Evolutionary conservation across 768 basidiomycete species (phyloP).

Genomic region (Russula olivacea): DNA sequence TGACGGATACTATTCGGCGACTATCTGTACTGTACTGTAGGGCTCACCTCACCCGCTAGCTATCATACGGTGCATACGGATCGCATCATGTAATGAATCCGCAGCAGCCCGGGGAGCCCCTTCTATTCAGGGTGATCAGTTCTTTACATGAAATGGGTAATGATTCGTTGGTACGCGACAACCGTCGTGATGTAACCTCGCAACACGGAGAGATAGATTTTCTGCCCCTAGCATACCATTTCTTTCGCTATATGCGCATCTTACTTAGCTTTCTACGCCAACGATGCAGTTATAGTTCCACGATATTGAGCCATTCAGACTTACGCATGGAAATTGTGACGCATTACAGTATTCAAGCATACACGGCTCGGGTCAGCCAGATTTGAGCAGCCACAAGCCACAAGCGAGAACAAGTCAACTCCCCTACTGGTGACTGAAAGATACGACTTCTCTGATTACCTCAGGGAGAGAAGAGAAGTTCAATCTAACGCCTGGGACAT

Average conservation of each 20-base stretch:
- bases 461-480: not conserved
- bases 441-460: not conserved
- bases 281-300: not conserved
- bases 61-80: not conserved
- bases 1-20: not conserved
- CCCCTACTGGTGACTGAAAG: not conserved
- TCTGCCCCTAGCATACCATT: not conserved
- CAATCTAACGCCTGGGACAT: not conserved
- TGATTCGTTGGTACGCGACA: not conserved
- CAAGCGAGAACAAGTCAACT: not conserved
- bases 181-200: not conserved
- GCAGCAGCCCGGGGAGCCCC: too few species aligned
- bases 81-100: not conserved
- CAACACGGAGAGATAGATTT: not conserved
- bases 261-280: not conserved
- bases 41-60: not conserved
- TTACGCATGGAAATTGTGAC: not conserved
- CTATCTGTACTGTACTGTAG: too few species aligned
- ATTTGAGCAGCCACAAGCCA: too few species aligned
- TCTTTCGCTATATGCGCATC: not conserved
- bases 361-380: not conserved
- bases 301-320: not conserved
- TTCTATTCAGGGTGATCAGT: not conserved
- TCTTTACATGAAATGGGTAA: not conserved
- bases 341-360: too few species aligned